Conservation (phyloP, 2,329 filamentous ascomycete genomes). For the Diaporthe amygdali region DNA sequence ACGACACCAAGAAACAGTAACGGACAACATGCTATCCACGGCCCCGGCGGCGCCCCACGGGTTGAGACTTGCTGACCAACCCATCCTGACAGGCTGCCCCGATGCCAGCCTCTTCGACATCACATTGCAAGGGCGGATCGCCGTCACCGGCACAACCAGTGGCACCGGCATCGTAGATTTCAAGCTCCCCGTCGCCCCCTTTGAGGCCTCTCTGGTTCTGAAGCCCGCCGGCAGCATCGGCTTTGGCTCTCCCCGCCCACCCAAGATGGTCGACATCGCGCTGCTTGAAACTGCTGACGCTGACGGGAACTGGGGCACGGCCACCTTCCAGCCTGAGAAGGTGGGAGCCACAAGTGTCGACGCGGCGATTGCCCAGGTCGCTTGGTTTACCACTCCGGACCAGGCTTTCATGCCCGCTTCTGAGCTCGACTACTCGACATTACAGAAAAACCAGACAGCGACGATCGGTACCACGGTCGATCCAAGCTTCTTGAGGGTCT, state of each 20-base stretch:
- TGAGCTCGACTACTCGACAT: not conserved
- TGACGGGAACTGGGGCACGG: conserved; percentile 10
- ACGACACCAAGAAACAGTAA: no score
- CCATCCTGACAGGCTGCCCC: not conserved
- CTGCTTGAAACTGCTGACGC: not conserved
- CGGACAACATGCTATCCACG: no score
- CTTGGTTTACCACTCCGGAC: conserved; percentile 12
- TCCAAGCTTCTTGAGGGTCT: conserved; percentile 20
- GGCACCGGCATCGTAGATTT: conserved; percentile 18
- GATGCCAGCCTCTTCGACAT: conserved; percentile 4
- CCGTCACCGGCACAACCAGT: not conserved
- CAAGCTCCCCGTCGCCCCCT: conserved; percentile 4
- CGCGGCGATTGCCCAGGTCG: conserved; percentile 8
- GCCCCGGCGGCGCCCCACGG: no score
- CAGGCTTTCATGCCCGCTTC: conserved; percentile 8
- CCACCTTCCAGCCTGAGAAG: conserved; percentile 13
- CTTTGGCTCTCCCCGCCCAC: conserved; percentile 12
- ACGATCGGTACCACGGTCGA: conserved; percentile 3
- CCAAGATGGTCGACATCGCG: conserved; percentile 10
- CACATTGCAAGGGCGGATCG: not conserved
- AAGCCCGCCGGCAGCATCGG: conserved; percentile 17
- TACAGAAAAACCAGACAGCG: conserved; percentile 7
- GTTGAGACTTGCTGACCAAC: not conserved
- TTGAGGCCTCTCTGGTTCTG: conserved; percentile 9
- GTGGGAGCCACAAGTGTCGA: conserved; percentile 2